Percentiles rank a stretch among this genome's conserved stretches.
These are phyloP conservation scores for Actinomortierella wolfii DNA, from an alignment of 371 early-diverging fungal species.

Conservation along the genomic window DNA sequence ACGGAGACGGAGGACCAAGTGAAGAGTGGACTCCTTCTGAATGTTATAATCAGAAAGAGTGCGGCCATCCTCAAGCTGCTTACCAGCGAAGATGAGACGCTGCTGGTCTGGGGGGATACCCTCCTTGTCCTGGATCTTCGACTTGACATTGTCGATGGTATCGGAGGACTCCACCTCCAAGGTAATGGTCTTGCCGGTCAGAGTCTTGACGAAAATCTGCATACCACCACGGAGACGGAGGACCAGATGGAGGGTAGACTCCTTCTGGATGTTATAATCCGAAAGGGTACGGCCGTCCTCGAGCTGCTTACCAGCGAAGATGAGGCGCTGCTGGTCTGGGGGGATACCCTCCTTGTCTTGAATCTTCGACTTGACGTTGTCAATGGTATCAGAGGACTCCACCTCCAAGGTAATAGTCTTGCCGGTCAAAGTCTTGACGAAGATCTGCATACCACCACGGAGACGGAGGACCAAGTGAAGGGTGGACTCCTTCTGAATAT, in stretches of 20 bases:
- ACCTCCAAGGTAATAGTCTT: constrained; percentile 99
- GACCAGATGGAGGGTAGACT: constrained; percentile 91
- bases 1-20: constrained; percentile 84
- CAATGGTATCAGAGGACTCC: constrained; percentile 94
- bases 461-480: constrained; percentile 85
- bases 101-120: constrained; percentile 91
- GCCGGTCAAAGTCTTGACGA: constrained; percentile 98
- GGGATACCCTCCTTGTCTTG: constrained; percentile 99
- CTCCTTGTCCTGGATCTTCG: constrained; percentile 99
- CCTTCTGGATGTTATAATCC: constrained; percentile 73
- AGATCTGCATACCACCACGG: constrained; percentile 90
- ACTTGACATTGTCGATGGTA: constrained; percentile 96
- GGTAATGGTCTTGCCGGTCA: constrained; percentile 98
- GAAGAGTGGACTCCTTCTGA: constrained; percentile 81
- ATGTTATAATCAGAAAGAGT: constrained; percentile 79
- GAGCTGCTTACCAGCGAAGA: constrained; percentile 98
- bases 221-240: constrained; percentile 91
- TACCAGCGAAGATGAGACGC: constrained; percentile 84
- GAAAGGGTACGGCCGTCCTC: constrained; percentile 89
- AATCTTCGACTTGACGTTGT: constrained; percentile 96
- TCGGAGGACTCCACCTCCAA: constrained; percentile 97
- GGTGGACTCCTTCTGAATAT: constrained; percentile 79
- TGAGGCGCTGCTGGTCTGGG: constrained; percentile 98
- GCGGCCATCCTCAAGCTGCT: constrained; percentile 84
- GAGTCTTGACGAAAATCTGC: constrained; percentile 97